Evolutionary conservation across 2,329 filamentous ascomycete species (phyloP).

Genomic region (Sporothrix euskadiensis): DNA sequence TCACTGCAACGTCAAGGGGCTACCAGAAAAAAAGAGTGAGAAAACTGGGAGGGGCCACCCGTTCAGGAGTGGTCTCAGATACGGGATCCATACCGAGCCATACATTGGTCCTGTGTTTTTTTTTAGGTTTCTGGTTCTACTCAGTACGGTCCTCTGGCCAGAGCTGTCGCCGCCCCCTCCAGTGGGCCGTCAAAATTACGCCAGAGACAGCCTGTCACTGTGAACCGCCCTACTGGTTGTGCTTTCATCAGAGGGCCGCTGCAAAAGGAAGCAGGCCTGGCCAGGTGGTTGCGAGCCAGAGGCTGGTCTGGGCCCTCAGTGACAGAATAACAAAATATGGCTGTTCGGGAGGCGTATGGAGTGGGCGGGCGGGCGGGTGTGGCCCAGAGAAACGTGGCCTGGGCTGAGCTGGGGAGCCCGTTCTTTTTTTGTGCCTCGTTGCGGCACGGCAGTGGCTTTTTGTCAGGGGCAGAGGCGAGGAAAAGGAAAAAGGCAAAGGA

Average conservation of each 20-base stretch:
- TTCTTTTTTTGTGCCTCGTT: conserved; percentile 1
- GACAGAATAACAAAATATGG: not conserved
- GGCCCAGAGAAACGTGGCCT: conserved; percentile 15
- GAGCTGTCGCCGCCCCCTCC: not conserved
- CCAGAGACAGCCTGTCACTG: not conserved
- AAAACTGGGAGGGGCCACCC: not conserved
- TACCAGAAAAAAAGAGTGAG: not conserved
- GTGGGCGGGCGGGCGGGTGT: not conserved
- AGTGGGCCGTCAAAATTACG: not conserved
- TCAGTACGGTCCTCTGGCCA: not conserved
- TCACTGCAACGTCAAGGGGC: conserved; percentile 19
- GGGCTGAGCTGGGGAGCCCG: conserved; percentile 9
- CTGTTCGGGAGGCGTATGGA: conserved; percentile 10
- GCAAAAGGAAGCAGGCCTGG: not conserved
- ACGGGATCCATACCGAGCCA: not conserved
- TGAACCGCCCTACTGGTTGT: not conserved
- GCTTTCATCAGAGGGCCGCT: not conserved
- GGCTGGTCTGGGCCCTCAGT: not conserved
- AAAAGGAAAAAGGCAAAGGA: not conserved
- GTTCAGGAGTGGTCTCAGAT: conserved; percentile 6
- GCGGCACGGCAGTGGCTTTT: conserved; percentile 17
- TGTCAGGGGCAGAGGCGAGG: not conserved
- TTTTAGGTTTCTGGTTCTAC: not conserved
- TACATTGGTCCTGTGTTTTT: not conserved
- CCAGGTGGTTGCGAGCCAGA: not conserved